phyloP scores from a whole-genome alignment of 257 asterid genomes.

The Misopates orontium region DNA sequence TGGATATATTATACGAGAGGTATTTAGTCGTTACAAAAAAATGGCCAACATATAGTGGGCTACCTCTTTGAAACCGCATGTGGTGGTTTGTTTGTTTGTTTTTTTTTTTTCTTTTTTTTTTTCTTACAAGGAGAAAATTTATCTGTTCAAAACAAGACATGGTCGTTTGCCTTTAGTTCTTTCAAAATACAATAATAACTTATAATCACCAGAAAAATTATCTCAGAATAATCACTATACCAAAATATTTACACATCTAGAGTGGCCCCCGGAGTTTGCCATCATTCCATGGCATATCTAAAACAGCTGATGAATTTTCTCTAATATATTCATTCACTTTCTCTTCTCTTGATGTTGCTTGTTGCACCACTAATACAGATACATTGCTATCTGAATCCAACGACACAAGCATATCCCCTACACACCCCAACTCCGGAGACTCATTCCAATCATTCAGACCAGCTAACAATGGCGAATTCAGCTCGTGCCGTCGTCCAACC shows the following conservation, averaged over 20 bases:
- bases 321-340: background rate
- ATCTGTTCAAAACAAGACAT: no score
- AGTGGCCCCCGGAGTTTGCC: conserved; percentile 4
- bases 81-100: no score
- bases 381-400: conserved; percentile 28
- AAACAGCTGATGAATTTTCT: conserved; percentile 7
- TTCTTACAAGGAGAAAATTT: no score
- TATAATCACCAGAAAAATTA: no score
- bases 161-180: no score
- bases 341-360: conserved; percentile 15
- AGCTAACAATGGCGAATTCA: conserved; percentile 23
- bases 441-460: conserved; percentile 48
- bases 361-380: conserved; percentile 44
- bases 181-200: no score
- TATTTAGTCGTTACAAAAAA: no score
- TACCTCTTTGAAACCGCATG: no score
- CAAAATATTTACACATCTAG: conserved; percentile 1
- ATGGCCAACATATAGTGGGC: no score
- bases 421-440: conserved; percentile 40
- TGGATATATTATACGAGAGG: no score
- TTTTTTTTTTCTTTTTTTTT: no score
- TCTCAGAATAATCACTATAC: no score
- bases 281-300: conserved; percentile 8
- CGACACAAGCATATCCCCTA: conserved; percentile 42
- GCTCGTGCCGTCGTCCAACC: conserved; percentile 43